These are phyloP conservation scores for Cylindrodendrum hubeiense DNA, from an alignment of 2,329 filamentous ascomycete genomes.

Conservation along the genomic window DNA sequence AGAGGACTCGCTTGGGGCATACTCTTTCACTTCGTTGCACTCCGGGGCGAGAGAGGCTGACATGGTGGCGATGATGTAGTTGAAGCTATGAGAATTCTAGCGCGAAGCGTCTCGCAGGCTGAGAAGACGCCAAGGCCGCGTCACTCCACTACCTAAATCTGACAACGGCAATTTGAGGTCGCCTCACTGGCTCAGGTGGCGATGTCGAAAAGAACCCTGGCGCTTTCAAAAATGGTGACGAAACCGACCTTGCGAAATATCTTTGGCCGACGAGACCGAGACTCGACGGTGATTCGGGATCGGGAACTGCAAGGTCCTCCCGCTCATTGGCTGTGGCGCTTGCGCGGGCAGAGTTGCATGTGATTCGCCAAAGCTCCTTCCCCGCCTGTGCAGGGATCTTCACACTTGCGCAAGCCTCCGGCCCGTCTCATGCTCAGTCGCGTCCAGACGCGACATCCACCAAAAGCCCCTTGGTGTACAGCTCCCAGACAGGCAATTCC, in stretches of 20 bases:
- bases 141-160: slow-evolving; percentile 31
- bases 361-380: slow-evolving; percentile 38
- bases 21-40: slow-evolving; percentile 98
- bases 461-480: slow-evolving; percentile 2
- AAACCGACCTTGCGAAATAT: not conserved
- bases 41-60: slow-evolving; percentile 94
- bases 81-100: slow-evolving; percentile 36
- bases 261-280: not conserved
- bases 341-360: not conserved
- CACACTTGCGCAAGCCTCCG: slow-evolving; percentile 27
- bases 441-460: slow-evolving; percentile 29
- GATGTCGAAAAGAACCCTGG: not conserved
- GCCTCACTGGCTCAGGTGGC: not conserved
- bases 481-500: not conserved
- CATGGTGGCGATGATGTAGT: slow-evolving; percentile 66
- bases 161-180: not conserved
- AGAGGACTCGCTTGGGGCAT: slow-evolving; percentile 47
- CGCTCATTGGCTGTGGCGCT: slow-evolving; percentile 9
- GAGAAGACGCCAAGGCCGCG: slow-evolving; percentile 28
- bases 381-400: slow-evolving; percentile 28
- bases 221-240: not conserved
- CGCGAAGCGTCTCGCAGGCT: slow-evolving; percentile 14
- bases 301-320: not conserved
- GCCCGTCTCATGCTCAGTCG: slow-evolving; percentile 19
- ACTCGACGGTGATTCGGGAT: not conserved